Percentiles rank a stretch among this genome's conserved stretches.
Evolutionary conservation across 2,329 filamentous ascomycete genomes (phyloP).

Genomic region (Lachnellula suecica): DNA sequence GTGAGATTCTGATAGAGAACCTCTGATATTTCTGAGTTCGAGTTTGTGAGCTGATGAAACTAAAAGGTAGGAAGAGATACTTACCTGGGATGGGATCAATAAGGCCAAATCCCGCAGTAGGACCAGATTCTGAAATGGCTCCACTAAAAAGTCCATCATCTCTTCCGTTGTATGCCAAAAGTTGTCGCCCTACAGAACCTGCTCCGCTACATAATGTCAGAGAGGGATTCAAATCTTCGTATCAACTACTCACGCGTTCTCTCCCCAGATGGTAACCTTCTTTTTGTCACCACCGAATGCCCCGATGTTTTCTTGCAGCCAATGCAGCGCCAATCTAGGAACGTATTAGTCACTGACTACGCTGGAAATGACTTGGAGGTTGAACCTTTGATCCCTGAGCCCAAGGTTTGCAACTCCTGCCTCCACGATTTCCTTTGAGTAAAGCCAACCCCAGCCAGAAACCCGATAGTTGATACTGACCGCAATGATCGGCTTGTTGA

Average conservation of each 20-base stretch:
- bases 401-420: slow-evolving; percentile 44
- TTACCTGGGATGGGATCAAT: not conserved
- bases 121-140: slow-evolving; percentile 49
- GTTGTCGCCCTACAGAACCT: slow-evolving; percentile 42
- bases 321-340: slow-evolving; percentile 35
- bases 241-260: slow-evolving; percentile 32
- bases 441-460: slow-evolving; percentile 45
- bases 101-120: slow-evolving; percentile 16
- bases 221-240: not conserved
- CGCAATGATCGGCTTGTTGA: slow-evolving; percentile 43
- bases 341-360: not conserved
- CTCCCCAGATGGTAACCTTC: slow-evolving; percentile 40
- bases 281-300: slow-evolving; percentile 38
- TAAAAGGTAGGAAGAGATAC: not conserved
- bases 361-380: not conserved
- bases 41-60: too few species aligned
- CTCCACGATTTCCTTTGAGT: slow-evolving; percentile 35
- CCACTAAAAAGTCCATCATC: slow-evolving; percentile 52
- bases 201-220: slow-evolving; percentile 26
- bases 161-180: slow-evolving; percentile 44
- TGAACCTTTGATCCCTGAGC: slow-evolving; percentile 37
- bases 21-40: slow-evolving; percentile 13
- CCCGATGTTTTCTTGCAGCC: slow-evolving; percentile 42
- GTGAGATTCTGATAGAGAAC: slow-evolving; percentile 36
- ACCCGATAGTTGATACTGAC: slow-evolving; percentile 45